phyloP scores from a whole-genome alignment of 805 yeast species.

The Danielia reshetovae region DNA sequence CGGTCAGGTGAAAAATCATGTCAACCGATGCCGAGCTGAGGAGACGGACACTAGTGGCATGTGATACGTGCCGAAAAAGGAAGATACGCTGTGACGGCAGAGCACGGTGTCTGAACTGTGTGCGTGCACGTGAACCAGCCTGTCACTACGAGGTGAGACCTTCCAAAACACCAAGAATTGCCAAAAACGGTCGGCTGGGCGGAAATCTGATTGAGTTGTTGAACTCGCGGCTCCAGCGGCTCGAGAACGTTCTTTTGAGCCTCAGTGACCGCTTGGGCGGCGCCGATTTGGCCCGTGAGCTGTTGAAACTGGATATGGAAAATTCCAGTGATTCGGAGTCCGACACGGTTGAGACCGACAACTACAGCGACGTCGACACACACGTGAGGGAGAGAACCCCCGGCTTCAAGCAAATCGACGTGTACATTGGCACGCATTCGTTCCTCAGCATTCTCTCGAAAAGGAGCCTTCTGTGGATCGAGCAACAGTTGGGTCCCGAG shows the following conservation, averaged over 20 bases:
- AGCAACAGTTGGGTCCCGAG: conserved; percentile 20
- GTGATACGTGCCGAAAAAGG: conserved; percentile 14
- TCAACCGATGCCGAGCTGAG: not conserved
- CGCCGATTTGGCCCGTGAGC: not conserved
- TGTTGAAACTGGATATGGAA: not conserved
- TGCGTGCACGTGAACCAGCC: not conserved
- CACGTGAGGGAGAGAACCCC: not conserved
- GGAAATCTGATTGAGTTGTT: not conserved
- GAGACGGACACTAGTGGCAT: conserved; percentile 13
- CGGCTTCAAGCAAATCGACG: conserved; percentile 10
- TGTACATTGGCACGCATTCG: conserved; percentile 36
- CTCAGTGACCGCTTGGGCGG: not conserved
- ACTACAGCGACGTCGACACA: not conserved
- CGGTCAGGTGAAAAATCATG: no score
- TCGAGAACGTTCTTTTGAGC: not conserved
- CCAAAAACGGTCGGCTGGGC: not conserved
- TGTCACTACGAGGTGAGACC: conserved; percentile 2
- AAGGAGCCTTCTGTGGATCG: conserved; percentile 32
- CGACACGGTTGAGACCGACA: not conserved
- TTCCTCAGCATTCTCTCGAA: conserved; percentile 31
- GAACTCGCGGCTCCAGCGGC: not conserved
- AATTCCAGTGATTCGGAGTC: not conserved
- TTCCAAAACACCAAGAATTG: not conserved
- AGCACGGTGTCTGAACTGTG: conserved; percentile 11
- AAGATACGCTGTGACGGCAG: conserved; percentile 15